Base-by-base conservation (phyloP, 2,329 filamentous ascomycete species). In the Conoideocrella luteorostrata region DNA sequence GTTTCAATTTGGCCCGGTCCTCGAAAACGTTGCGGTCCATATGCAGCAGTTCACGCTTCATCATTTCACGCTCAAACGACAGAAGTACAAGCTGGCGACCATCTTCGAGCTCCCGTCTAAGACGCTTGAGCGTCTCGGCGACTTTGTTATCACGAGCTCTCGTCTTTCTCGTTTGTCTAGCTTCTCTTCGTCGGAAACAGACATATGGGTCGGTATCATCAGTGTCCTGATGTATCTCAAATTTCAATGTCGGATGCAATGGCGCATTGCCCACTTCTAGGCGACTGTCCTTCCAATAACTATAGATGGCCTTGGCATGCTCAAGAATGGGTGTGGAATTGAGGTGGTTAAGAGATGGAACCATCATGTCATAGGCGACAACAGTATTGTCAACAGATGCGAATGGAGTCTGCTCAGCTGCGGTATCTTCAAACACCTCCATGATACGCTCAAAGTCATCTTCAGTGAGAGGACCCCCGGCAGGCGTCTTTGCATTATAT, bases 121-220 rank as follows among this genome's bases (percentile, higher is more conserved):
- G 71, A 62, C 87, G 88, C 71, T 93, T 93, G 53, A 98, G 77
- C 65, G 95, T 96, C 62, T 98, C 93, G 43, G 86, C 88, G 56
- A 91, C 88, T 66, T 95, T 91, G 28, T 88, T 88, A 70, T 98
- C 93, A 58, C 93, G 82, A 54, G 88, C 88, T 59, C 93, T 80
- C 29, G 93, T 98, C 70, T 97, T 98, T 56, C 93, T 86, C 39
- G 89, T 91, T 63, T 95, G 88, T 46, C 93, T 84, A 37, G 95
- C 87, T 66, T 98, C 93, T 51, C 93, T 86, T 55, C 93, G 82
- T 61, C 93, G 82, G 78, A 98, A 98, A 68, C 93, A 98, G 57
- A 98, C 90, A 68, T 95, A 98, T 39, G 93, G 93, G 66, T 98
- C 93, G 56, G 87, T 81, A 61, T 98, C 93, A 64, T 98, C 93